A percentile compares a stretch with the other conserved stretches of the same genome.
Conservation (phyloP, 805 yeast genomes). For the Teunomyces barrocoloradensis region DNA sequence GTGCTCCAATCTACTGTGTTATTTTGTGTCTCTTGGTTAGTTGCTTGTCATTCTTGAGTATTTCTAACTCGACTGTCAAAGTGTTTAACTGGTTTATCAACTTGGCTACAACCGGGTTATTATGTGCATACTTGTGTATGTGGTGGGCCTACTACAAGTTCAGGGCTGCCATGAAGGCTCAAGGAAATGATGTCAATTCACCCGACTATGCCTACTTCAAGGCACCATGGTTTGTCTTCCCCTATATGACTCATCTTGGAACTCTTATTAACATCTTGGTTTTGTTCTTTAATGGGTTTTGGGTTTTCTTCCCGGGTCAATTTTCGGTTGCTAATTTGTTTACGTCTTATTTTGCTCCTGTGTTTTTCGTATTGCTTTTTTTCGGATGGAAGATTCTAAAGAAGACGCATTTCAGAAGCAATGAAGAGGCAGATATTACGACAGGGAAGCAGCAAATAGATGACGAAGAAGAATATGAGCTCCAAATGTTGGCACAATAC, state of each 20-base stretch:
- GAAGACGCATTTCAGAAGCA: conserved; percentile 44
- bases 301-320: conserved; percentile 39
- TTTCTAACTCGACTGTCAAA: conserved; percentile 54
- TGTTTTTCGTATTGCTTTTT: conserved; percentile 48
- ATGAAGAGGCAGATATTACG: conserved; percentile 51
- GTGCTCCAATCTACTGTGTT: conserved; percentile 68
- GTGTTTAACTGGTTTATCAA: conserved; percentile 74
- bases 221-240: conserved; percentile 58
- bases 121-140: conserved; percentile 61
- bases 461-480: conserved; percentile 48
- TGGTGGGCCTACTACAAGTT: conserved; percentile 52
- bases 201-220: conserved; percentile 27
- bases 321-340: conserved; percentile 32
- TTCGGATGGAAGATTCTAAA: conserved; percentile 52
- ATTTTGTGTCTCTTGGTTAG: conserved; percentile 38
- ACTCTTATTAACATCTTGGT: conserved; percentile 20
- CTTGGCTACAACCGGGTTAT: conserved; percentile 63
- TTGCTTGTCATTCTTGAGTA: conserved; percentile 31
- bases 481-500: conserved; percentile 15
- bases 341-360: conserved; percentile 39
- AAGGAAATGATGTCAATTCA: conserved; percentile 34
- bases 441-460: conserved; percentile 58
- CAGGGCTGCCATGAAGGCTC: conserved; percentile 27
- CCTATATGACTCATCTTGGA: conserved; percentile 52
- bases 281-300: conserved; percentile 40